A percentile compares a stretch with the other conserved stretches of the same genome.
These are phyloP conservation scores for Inga leiocalycina DNA, from an alignment of 306 rosid species.

Conservation along the genomic window DNA sequence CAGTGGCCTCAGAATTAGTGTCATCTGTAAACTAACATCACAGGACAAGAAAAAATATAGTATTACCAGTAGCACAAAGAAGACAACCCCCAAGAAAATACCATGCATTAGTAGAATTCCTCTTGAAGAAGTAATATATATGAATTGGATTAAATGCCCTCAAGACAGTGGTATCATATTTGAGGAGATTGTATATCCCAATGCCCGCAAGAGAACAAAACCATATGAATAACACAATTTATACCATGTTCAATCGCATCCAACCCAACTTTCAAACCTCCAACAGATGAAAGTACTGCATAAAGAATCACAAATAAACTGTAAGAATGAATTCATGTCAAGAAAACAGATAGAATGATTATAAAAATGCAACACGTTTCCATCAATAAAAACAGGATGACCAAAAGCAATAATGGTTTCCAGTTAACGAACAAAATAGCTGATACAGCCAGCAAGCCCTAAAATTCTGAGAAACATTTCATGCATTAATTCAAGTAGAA, in stretches of 20 bases:
- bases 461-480: background rate
- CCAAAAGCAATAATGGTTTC: background rate
- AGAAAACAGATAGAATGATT: conserved; percentile 13
- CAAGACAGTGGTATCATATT: too few species aligned
- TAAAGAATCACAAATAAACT: conserved; percentile 34
- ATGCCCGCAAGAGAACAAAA: too few species aligned
- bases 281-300: conserved; percentile 91
- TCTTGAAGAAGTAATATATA: too few species aligned
- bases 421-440: background rate
- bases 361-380: conserved; percentile 11
- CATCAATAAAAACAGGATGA: conserved; percentile 19
- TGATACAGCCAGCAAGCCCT: background rate
- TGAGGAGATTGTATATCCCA: too few species aligned
- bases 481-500: background rate
- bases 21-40: too few species aligned
- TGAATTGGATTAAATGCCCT: too few species aligned
- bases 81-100: too few species aligned
- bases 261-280: conserved; percentile 84
- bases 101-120: too few species aligned
- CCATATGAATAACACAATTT: too few species aligned
- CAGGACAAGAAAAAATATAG: too few species aligned
- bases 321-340: conserved; percentile 27
- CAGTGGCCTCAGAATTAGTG: too few species aligned
- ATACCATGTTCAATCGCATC: conserved; percentile 77
- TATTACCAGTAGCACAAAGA: too few species aligned